Evolutionary conservation across 495 filamentous ascomycete species (phyloP), one percentile per base, ranked within the genome.

Genomic region (Xanthoparmelia taractica): DNA sequence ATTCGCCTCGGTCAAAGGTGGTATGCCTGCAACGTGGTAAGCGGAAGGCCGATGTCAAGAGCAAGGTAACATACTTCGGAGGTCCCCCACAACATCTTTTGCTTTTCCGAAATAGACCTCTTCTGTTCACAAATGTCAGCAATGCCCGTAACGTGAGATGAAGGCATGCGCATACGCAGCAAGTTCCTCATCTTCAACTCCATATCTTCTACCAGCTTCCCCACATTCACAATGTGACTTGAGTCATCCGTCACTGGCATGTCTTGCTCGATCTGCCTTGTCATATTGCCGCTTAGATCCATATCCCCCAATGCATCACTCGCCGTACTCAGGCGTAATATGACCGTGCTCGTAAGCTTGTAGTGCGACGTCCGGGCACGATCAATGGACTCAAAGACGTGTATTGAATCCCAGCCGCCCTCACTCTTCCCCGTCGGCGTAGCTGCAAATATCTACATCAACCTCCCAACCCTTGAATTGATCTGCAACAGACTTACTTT

Each of bases 71-170:
- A 74, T 79, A 88, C 94, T 97, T 71, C 94, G 82, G 71, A 99
- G 79, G 73, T 97, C 92, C 38, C 93, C 94, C n/a, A 99, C 93
- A 5, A 99, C 91, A 75, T 99, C 94, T 81, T 93, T 97, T 15
- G 94, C 94, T 79, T 99, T 99, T 65, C 94, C 94, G 74, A 99
- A 99, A 76, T 99, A 99, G 57, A 99, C 94, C 78, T 99, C 94
- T 80, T 97, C 83, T 85, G 61, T 62, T 37, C n/a, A 69, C 23
- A 67, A 31, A 25, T 13, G 41, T 71, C 45, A 73, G 68, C 57
- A 37, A 33, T 31, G 17, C 15, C 29, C 5, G 27, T 10, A n/a
- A 47, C 27, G 12, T 23, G 57, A 61, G 47, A n/a, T 36, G 40
- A 43, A 61, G 12, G 47, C 18, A 25, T 41, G 50, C 27, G 77